Base-by-base conservation (phyloP, 352 stramenopile species). In the Globisporangium sylvaticum region DNA sequence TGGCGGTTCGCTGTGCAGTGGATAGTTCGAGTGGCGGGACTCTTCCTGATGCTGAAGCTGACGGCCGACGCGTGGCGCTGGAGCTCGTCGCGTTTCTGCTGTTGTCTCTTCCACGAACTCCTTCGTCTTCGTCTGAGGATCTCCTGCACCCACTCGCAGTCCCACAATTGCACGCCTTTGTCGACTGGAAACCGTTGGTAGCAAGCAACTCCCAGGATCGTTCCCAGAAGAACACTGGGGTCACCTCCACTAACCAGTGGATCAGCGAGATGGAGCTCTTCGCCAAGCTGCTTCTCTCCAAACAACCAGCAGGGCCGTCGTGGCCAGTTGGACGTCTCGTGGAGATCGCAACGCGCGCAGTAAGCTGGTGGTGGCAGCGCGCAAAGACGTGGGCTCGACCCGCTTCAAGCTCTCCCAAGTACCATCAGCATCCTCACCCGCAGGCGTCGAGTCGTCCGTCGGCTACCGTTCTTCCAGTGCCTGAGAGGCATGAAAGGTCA, bases 41-140 rank as follows among this genome's bases (percentile, higher is more conserved):
- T 48, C 18, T 32, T 27, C 37, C n/a, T n/a, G n/a, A n/a, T n/a
- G n/a, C n/a, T n/a, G n/a, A n/a, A n/a, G n/a, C n/a, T n/a, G n/a
- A 52, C 39, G 18, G 24, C 1, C 29, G 20, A 0, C 29, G 9
- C 3, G 57, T 65, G 46, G 50, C 58, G 4, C 31, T 70, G 14
- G 58, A 37, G n/a, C 34, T 70, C 31, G 20, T 70, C 9, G 65
- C 34, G 10, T 62, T 57, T 42, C 24, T 70, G 39, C 46, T 65
- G 8, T 25, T 46, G 9, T 15, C 39, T 12, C 25, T 70, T 5
- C 18, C 18, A 1, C 18, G 10, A 50, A 22, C 42, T 8, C 12
- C 42, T 50, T 50, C 42, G 12, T 7, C 15, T 27, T n/a, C n/a
- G n/a, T n/a, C n/a, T n/a, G n/a, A n/a, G n/a, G 32, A 65, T 18